These are phyloP conservation scores for Phialemoniopsis sp. DNA, from an alignment of 2,329 filamentous ascomycete genomes.

Conservation along the genomic window DNA sequence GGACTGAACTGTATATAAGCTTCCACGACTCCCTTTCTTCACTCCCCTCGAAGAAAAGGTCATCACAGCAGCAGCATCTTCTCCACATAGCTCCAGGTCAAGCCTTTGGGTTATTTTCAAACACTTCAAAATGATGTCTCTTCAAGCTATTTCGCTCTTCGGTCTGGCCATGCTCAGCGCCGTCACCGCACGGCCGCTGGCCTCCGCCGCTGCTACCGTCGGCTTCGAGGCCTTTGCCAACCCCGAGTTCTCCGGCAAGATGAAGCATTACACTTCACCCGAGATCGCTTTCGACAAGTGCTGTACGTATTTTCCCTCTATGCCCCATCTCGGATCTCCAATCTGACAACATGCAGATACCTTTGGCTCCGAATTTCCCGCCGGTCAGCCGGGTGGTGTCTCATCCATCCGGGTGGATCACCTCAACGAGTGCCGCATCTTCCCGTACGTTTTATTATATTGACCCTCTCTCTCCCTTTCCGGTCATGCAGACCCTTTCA, in stretches of 20 bases:
- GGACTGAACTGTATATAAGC: constrained; percentile 1
- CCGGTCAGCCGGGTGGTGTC: constrained; percentile 1
- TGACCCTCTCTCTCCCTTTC: no score
- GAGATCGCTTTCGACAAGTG: constrained; percentile 1
- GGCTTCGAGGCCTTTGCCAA: constrained; percentile 5
- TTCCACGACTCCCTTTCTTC: no score
- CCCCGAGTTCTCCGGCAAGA: constrained; percentile 3
- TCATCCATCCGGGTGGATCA: constrained; percentile 2
- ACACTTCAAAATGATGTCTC: no score
- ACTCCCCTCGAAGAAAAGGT: no score
- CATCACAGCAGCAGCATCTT: no score
- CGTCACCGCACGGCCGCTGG: neutral
- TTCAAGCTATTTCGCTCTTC: no score
- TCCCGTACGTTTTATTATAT: constrained; percentile 1
- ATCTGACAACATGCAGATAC: neutral
- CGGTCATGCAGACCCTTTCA: no score
- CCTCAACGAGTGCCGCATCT: constrained; percentile 4
- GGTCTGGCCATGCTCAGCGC: neutral
- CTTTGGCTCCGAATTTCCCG: constrained; percentile 1
- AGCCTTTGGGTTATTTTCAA: no score
- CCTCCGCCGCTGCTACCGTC: neutral
- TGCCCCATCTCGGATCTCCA: no score
- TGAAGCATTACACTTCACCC: constrained; percentile 3
- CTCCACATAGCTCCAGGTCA: no score
- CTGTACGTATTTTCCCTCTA: neutral